Conservation (phyloP, 352 stramenopile species). For the Phytophthora hibernalis region DNA sequence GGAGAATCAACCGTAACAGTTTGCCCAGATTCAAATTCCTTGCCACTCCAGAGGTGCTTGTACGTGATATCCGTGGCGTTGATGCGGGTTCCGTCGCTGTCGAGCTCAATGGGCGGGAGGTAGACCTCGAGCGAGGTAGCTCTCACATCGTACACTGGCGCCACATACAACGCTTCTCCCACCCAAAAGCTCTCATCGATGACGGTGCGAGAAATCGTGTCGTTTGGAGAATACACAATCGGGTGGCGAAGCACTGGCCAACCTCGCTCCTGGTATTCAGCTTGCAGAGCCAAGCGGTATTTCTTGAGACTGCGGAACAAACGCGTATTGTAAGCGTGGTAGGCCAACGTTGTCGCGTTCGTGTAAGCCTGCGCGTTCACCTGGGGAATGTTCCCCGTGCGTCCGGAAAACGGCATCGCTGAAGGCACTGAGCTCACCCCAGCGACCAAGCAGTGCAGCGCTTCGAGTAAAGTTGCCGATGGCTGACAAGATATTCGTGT, state of each 20-base stretch:
- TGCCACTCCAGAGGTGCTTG: slow-evolving; percentile 32
- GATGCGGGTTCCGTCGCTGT: slow-evolving; percentile 22
- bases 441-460: slow-evolving; percentile 28
- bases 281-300: slow-evolving; percentile 27
- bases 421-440: slow-evolving; percentile 34
- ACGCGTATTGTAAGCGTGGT: slow-evolving; percentile 32
- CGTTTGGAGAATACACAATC: slow-evolving; percentile 32
- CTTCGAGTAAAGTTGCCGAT: slow-evolving; percentile 36
- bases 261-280: slow-evolving; percentile 23
- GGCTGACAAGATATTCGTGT: slow-evolving; percentile 29
- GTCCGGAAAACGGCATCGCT: slow-evolving; percentile 33
- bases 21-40: slow-evolving; percentile 19
- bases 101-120: slow-evolving; percentile 28
- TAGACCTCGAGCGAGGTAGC: slow-evolving; percentile 28
- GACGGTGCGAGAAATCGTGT: slow-evolving; percentile 14
- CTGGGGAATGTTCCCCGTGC: slow-evolving; percentile 36
- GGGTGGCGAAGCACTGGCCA: slow-evolving; percentile 34
- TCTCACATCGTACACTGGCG: slow-evolving; percentile 33
- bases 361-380: slow-evolving; percentile 38
- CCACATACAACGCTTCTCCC: slow-evolving; percentile 34
- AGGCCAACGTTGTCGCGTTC: slow-evolving; percentile 23
- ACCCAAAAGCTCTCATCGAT: slow-evolving; percentile 40
- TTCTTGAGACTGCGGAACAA: slow-evolving; percentile 36
- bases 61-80: slow-evolving; percentile 23
- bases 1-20: slow-evolving; percentile 30